Base-by-base conservation (phyloP, 1,139 yeast species). In the Hanseniaspora sp. region DNA sequence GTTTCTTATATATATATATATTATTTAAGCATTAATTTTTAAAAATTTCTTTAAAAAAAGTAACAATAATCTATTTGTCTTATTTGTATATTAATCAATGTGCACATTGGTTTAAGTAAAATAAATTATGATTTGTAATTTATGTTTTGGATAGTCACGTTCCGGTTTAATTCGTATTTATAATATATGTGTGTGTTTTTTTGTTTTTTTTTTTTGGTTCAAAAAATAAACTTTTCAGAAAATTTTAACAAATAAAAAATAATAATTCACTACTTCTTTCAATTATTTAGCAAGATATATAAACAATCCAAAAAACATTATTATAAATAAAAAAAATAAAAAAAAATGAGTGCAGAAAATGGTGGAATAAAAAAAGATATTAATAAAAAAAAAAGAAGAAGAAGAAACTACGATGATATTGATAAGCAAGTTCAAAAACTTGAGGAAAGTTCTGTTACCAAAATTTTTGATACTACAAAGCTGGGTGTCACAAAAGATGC, bases 401-500 rank as follows among this genome's bases (percentile, higher is more conserved):
- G 46, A 52, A 52, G 55, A 52, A 52, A 52, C 47, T 52, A 52
- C 23, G 55, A 52, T 31, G 55, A 52, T 5, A 34, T 52, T 12
- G 55, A 52, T 37, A 40, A 17, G 13, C 51, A 52, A 15, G 31
- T 52, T 17, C 46, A 52, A 30, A 52, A 51, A 35, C 35, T 51
- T 3, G 54, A 52, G 29, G 40, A 45, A 17, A 42, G 47, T 18
- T 9, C 39, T 18, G 33, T 18, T 5, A 45, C 30, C 5, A 45
- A 33, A 18, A 33, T 34, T 3, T n/a, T 37, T 3, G 41, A 52
- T 12, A n/a, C 28, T n/a, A 46, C 43, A 15, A 18, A 15, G 12
- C n/a, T 13, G 8, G 73, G 67, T 60, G 74, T n/a, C n/a, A n/a
- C n/a, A 67, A 33, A 64, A 64, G 39, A 60, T 65, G 28, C 33